Evolutionary conservation across 208 protist genomes (phyloP).

Genomic region (Phytomonas sp.): DNA sequence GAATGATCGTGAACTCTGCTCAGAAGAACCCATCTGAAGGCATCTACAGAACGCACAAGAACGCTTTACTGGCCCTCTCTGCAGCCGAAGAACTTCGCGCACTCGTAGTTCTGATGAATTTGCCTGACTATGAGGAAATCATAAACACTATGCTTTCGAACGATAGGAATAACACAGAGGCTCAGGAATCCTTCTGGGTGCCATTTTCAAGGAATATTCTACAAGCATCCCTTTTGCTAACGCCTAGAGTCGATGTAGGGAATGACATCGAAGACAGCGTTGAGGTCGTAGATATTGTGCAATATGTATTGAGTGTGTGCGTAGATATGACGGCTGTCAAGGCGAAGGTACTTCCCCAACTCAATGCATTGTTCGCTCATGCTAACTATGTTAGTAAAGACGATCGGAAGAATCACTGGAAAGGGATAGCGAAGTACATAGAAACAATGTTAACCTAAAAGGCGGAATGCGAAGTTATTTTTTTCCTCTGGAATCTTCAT

Average conservation of each 20-base stretch:
- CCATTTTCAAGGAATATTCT: constrained; percentile 43
- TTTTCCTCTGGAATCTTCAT: background rate
- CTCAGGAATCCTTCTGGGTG: constrained; percentile 45
- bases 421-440: constrained; percentile 33
- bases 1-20: background rate
- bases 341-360: constrained; percentile 23
- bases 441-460: constrained; percentile 14
- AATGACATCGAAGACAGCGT: background rate
- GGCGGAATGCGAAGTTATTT: background rate
- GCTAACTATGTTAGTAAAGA: background rate
- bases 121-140: constrained; percentile 37
- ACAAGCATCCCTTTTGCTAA: constrained; percentile 12
- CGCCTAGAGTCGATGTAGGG: background rate
- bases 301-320: constrained; percentile 41
- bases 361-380: constrained; percentile 17
- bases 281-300: background rate
- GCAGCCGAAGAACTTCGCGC: constrained; percentile 37
- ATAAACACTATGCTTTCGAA: constrained; percentile 28
- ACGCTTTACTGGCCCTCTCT: constrained; percentile 43
- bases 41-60: constrained; percentile 28
- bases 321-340: constrained; percentile 38
- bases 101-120: constrained; percentile 34
- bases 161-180: constrained; percentile 16
- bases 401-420: background rate
- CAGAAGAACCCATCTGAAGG: constrained; percentile 7